Evolutionary conservation across 768 basidiomycete species (phyloP).

Genomic region (Rhodotorula graminis): DNA sequence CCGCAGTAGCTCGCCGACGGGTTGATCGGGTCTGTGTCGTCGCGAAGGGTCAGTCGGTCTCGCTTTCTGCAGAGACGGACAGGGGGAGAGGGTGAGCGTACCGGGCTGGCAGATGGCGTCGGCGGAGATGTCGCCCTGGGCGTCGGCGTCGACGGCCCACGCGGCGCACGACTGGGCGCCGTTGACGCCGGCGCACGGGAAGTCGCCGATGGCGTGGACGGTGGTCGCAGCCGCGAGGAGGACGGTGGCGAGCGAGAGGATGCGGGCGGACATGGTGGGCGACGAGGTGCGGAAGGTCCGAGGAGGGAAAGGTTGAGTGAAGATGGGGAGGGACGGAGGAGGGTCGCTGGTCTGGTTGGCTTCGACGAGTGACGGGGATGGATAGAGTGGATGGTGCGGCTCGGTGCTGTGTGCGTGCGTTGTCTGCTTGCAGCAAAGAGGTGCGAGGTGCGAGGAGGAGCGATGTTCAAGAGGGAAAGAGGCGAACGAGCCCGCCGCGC

Average conservation of each 20-base stretch:
- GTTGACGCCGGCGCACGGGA: constrained; percentile 32
- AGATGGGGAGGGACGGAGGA: too few species aligned
- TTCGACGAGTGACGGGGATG: background rate
- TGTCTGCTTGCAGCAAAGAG: background rate
- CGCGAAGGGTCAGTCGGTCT: background rate
- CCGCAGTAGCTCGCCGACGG: constrained; percentile 37
- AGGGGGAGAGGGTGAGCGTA: background rate
- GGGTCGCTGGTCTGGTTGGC: background rate
- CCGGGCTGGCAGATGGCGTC: constrained; percentile 31
- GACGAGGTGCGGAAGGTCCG: background rate
- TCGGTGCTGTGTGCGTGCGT: background rate
- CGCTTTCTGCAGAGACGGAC: background rate
- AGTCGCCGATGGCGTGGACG: constrained; percentile 36
- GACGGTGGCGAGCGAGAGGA: constrained; percentile 9
- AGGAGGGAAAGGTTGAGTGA: constrained; percentile 27
- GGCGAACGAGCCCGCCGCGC: background rate
- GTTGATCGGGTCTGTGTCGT: constrained; percentile 33
- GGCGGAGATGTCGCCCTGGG: constrained; percentile 30
- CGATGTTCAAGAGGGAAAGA: constrained; percentile 19
- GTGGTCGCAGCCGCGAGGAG: constrained; percentile 20
- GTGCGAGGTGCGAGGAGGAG: background rate
- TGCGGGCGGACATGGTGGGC: constrained; percentile 10
- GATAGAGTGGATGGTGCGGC: background rate
- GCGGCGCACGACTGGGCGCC: constrained; percentile 28
- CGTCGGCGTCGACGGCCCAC: constrained; percentile 19